Evolutionary conservation across 2,329 filamentous ascomycete genomes (phyloP), one percentile per base, ranked within the genome.

Genomic region (Chrysoporthe puriensis): DNA sequence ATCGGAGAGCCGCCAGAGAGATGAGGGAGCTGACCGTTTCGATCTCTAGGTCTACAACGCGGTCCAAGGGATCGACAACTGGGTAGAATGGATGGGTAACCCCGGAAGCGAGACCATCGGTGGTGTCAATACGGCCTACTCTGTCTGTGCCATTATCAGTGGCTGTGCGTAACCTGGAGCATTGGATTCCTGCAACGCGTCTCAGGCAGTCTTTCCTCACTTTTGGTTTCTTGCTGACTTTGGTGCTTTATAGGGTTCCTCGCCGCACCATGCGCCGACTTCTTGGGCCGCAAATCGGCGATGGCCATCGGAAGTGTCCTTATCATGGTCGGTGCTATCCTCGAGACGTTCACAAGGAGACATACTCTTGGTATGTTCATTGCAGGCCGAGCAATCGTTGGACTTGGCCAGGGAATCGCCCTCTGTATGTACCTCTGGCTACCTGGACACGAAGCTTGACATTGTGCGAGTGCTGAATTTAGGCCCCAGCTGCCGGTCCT

Each of bases 401-500:
- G 90, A 81, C 78, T 92, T 32, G 90, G 90, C 1, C 90, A 92
- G 77, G 90, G 90, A 70, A 83, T 91, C 74, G 89, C 90, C 62
- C 75, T 91, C 71, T 69, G 67, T 69, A 78, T 44, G 57, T 14
- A 43, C 14, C 18, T 43, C 34, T 21, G 16, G 36, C 36, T 43
- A 1, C 21, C 11, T 6, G 21, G 36, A 16, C n/a, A 26, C n/a
- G 4, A 26, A 34, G n/a, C 16, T 13, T 40, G 54, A 6, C 16
- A 54, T 54, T 6, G 6, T 2, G 18, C 18, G 18, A 58, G 79
- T 76, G 44, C 5, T 50, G n/a, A 90, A 80, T 83, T 77, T 73
- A 79, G 76, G 48, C 8, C 32, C 21, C 8, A 69, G 86, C 89
- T 52, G 84, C 90, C 63, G 89, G 89, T 3, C 88, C 89, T 7